phyloP scores from a whole-genome alignment of 2,329 filamentous ascomycete species.

The Aspergillus pseudotamarii region DNA sequence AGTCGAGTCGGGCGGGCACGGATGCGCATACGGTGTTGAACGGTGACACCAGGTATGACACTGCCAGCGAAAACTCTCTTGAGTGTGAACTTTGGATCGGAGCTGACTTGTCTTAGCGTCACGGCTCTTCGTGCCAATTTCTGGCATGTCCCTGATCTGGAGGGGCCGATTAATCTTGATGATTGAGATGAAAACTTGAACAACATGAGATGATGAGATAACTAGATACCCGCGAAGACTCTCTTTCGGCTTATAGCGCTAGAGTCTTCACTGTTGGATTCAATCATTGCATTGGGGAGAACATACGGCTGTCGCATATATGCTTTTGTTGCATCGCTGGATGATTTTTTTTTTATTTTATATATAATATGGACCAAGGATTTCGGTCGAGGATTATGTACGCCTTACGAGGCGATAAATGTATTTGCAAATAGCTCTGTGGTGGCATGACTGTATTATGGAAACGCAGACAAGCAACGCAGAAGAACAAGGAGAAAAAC shows the following conservation, averaged over 20 bases:
- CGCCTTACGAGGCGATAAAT: background rate
- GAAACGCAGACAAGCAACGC: background rate
- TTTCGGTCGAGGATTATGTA: background rate
- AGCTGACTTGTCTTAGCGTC: conserved; percentile 58
- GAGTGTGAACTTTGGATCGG: background rate
- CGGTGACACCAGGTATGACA: conserved; percentile 72
- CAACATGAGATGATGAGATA: conserved; percentile 11
- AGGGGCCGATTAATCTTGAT: conserved; percentile 67
- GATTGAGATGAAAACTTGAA: conserved; percentile 42
- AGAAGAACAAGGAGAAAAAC: background rate
- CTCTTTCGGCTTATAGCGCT: conserved; percentile 12
- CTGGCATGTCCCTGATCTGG: conserved; percentile 69
- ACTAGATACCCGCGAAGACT: conserved; percentile 32
- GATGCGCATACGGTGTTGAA: conserved; percentile 89
- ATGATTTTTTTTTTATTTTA: background rate
- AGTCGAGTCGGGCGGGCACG: conserved; percentile 73
- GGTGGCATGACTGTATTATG: background rate
- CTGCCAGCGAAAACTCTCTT: background rate
- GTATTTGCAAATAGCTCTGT: conserved; percentile 6
- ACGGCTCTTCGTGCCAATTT: conserved; percentile 90
- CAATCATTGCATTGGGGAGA: background rate
- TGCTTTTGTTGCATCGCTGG: background rate
- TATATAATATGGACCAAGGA: background rate
- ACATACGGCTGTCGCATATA: background rate
- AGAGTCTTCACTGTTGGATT: conserved; percentile 5